Evolutionary conservation across 2,329 filamentous ascomycete species (phyloP).

Genomic region (Pseudogymnoascus pannorum): DNA sequence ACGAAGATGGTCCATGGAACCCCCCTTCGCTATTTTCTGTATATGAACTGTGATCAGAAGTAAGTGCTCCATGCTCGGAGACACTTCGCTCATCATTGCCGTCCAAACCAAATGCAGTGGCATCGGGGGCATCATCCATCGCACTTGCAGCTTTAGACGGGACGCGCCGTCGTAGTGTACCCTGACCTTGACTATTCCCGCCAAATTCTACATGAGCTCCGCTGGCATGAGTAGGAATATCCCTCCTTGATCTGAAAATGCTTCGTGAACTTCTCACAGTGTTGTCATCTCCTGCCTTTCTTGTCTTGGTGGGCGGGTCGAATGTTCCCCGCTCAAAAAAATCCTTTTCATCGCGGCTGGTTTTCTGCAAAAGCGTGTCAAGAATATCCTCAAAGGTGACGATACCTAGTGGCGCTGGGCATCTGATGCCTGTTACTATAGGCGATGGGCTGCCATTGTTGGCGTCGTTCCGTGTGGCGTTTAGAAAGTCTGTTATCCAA

Average conservation of each 20-base stretch:
- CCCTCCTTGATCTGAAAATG: background rate
- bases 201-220: background rate
- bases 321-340: conserved; percentile 16
- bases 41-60: conserved; percentile 18
- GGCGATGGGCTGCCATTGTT: background rate
- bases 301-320: conserved; percentile 17
- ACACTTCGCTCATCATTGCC: conserved; percentile 17
- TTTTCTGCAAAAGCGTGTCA: conserved; percentile 22
- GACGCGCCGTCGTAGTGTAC: conserved; percentile 19
- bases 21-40: conserved; percentile 22
- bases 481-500: conserved; percentile 18
- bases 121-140: background rate
- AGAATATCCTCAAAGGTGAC: conserved; percentile 26
- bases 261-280: background rate
- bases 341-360: conserved; percentile 21
- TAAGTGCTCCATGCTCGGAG: background rate
- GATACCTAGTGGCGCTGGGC: conserved; percentile 23
- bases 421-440: conserved; percentile 15
- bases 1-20: conserved; percentile 17
- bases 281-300: conserved; percentile 16
- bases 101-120: conserved; percentile 15
- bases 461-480: conserved; percentile 10
- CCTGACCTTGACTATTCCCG: background rate
- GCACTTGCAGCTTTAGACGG: conserved; percentile 13
- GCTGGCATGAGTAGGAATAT: background rate